These are phyloP conservation scores for Cutaneotrichosporon sp. DNA, from an alignment of 1,284 basidiomycete genomes.

Conservation along the genomic window DNA sequence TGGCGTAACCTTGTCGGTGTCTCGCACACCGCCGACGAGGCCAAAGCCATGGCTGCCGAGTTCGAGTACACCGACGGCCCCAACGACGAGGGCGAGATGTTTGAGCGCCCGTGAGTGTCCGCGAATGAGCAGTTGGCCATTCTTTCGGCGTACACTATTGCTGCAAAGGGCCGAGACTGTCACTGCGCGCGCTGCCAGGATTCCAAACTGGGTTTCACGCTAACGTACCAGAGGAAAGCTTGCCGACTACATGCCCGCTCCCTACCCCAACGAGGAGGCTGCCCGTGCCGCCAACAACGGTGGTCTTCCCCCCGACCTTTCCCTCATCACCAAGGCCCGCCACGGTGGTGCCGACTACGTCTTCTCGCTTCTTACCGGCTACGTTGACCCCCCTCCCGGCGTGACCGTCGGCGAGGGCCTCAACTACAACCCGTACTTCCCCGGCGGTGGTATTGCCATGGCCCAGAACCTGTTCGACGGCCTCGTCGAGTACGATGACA, in stretches of 20 bases:
- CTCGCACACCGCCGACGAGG: constrained; percentile 91
- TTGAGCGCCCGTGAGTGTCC: constrained; percentile 89
- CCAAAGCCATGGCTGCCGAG: constrained; percentile 88
- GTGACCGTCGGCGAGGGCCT: constrained; percentile 93
- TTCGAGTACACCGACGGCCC: constrained; percentile 97
- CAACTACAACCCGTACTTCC: constrained; percentile 99
- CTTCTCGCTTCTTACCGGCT: constrained; percentile 94
- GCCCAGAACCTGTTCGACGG: constrained; percentile 94
- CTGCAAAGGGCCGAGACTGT: too few species aligned
- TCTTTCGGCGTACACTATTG: too few species aligned
- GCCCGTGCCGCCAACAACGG: constrained; percentile 82
- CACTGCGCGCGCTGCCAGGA: too few species aligned
- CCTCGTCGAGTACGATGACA: constrained; percentile 90
- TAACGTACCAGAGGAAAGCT: constrained; percentile 40
- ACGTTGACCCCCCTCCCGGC: constrained; percentile 93
- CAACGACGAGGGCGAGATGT: constrained; percentile 94
- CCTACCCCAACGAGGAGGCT: constrained; percentile 98
- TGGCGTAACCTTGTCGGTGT: constrained; percentile 99
- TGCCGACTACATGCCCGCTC: constrained; percentile 92
- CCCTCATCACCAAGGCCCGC: constrained; percentile 95
- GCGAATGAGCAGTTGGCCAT: too few species aligned
- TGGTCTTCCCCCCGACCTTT: constrained; percentile 94
- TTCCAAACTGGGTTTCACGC: neutral
- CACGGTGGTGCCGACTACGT: constrained; percentile 96
- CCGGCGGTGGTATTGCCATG: constrained; percentile 97